Evolutionary conservation across 441 rosid species (phyloP).

Genomic region (Croton laevigatus): DNA sequence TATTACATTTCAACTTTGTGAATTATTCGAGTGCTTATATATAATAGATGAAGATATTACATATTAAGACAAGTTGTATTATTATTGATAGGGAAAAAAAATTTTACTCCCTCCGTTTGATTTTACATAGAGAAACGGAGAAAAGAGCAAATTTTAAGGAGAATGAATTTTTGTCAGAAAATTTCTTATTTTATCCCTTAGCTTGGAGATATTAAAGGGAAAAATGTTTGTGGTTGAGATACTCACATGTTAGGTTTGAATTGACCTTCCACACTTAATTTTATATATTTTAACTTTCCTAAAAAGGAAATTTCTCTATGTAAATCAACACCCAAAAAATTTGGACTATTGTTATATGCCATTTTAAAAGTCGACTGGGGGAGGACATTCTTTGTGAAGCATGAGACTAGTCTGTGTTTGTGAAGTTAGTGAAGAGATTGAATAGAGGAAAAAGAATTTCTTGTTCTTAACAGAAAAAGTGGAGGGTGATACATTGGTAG

Average conservation of each 20-base stretch:
- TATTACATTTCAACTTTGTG: not conserved
- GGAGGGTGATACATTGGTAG: not conserved
- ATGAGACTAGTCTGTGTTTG: not conserved
- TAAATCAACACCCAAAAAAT: not conserved
- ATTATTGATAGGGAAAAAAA: not conserved
- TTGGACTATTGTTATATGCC: not conserved
- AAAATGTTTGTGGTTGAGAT: too few relatives aligned
- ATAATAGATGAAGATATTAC: not conserved
- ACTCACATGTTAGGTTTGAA: too few relatives aligned
- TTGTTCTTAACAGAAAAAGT: not conserved
- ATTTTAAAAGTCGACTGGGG: not conserved
- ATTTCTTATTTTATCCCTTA: too few relatives aligned
- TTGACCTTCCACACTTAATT: too few relatives aligned
- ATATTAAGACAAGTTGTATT: not conserved
- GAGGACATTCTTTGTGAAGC: not conserved
- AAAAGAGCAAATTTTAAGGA: too few relatives aligned
- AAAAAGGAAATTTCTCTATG: not conserved
- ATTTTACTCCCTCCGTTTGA: too few relatives aligned
- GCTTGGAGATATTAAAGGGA: too few relatives aligned
- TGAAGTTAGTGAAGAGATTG: not conserved
- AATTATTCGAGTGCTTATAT: not conserved
- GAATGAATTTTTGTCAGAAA: too few relatives aligned
- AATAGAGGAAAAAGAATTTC: not conserved
- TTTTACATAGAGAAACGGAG: too few relatives aligned
- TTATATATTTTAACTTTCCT: too few relatives aligned